A percentile compares a stretch with the other conserved stretches of the same genome.
Conservation (phyloP, 2,329 filamentous ascomycete species). For the Hymenoscyphus repandus region DNA sequence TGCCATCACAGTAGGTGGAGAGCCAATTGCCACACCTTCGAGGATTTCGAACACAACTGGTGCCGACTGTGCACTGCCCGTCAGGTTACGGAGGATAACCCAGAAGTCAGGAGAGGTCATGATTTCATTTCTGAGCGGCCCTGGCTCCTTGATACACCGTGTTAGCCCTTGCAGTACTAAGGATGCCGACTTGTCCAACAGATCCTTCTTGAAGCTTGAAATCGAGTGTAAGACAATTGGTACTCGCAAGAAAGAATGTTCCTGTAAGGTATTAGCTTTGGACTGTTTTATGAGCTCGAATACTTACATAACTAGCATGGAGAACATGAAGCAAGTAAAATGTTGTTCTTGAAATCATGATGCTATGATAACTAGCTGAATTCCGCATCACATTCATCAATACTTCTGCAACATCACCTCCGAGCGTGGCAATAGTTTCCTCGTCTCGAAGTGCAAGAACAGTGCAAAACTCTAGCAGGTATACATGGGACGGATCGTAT, state of each 20-base stretch:
- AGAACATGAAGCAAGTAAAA: constrained; percentile 84
- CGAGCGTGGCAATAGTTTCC: constrained; percentile 65
- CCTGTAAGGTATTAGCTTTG: constrained; percentile 44
- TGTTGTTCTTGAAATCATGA: constrained; percentile 76
- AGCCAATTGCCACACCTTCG: constrained; percentile 66
- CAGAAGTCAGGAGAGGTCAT: constrained; percentile 97
- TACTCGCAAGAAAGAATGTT: constrained; percentile 85
- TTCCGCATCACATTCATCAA: constrained; percentile 80
- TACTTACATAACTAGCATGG: constrained; percentile 75
- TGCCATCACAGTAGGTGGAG: constrained; percentile 76
- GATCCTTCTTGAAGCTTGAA: constrained; percentile 75
- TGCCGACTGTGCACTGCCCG: constrained; percentile 64
- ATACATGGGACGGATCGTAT: constrained; percentile 84
- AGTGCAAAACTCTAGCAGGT: constrained; percentile 87
- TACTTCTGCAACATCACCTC: constrained; percentile 73
- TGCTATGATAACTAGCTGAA: constrained; percentile 69
- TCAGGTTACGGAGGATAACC: constrained; percentile 76
- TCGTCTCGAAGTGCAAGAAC: constrained; percentile 72
- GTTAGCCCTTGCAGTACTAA: constrained; percentile 75
- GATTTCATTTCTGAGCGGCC: constrained; percentile 80
- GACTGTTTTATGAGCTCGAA: not conserved
- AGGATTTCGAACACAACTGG: constrained; percentile 82
- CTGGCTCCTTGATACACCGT: constrained; percentile 72
- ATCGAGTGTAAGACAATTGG: constrained; percentile 89
- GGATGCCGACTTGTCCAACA: constrained; percentile 69